These are phyloP conservation scores for Talaromyces amestolkiae DNA, from an alignment of 2,329 filamentous ascomycete genomes.

Conservation along the genomic window DNA sequence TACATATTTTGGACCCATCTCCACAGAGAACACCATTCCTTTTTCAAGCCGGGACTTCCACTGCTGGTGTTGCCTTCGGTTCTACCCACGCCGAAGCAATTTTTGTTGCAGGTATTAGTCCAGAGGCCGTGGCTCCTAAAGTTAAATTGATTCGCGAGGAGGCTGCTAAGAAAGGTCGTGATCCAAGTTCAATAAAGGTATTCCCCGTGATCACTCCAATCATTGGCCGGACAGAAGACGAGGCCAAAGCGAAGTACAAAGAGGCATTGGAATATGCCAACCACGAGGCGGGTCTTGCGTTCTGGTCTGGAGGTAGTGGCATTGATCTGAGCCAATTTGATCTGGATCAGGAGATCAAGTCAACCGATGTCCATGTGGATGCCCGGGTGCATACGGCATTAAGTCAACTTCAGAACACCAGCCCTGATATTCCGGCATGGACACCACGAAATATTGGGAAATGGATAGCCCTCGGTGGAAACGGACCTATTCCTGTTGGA, in stretches of 20 bases:
- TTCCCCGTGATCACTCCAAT: constrained; percentile 65
- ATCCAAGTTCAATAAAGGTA: constrained; percentile 63
- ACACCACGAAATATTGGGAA: constrained; percentile 20
- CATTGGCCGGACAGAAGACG: constrained; percentile 63
- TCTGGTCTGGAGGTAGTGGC: constrained; percentile 76
- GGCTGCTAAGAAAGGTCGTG: constrained; percentile 56
- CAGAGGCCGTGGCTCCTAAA: constrained; percentile 59
- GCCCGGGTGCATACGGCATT: constrained; percentile 17
- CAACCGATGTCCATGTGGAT: constrained; percentile 18
- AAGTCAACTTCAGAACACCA: constrained; percentile 16
- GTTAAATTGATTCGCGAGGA: constrained; percentile 63
- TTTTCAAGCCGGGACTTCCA: constrained; percentile 67
- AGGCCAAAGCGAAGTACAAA: constrained; percentile 62
- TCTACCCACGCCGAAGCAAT: constrained; percentile 70
- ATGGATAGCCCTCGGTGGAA: not conserved
- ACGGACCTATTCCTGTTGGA: constrained; percentile 24
- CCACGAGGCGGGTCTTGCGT: constrained; percentile 63
- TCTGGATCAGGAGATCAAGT: constrained; percentile 61
- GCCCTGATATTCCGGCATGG: constrained; percentile 14
- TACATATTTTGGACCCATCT: constrained; percentile 64
- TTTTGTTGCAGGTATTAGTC: constrained; percentile 65
- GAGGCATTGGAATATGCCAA: constrained; percentile 62
- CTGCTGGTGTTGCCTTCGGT: constrained; percentile 64
- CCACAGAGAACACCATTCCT: constrained; percentile 68
- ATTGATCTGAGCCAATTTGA: constrained; percentile 61